These are phyloP conservation scores for Sporothrix inflata DNA, from an alignment of 2,329 filamentous ascomycete species.

Conservation along the genomic window DNA sequence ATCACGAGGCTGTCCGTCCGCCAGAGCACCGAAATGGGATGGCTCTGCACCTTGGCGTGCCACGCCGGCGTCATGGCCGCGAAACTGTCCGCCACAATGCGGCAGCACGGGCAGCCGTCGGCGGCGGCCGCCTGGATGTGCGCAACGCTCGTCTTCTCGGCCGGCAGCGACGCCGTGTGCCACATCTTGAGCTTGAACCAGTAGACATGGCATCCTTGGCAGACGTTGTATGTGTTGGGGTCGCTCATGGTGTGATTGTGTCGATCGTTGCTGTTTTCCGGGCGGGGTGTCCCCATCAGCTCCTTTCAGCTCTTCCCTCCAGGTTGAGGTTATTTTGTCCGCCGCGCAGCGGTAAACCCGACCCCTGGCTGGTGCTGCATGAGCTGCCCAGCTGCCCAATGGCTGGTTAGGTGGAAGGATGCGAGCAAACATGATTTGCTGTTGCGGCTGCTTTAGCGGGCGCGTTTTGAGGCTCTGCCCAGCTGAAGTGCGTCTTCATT, in stretches of 20 bases:
- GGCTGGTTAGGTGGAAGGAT: background rate
- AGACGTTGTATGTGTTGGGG: background rate
- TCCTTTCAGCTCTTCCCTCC: background rate
- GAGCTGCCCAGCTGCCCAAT: background rate
- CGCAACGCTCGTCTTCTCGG: background rate
- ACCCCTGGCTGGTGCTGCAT: background rate
- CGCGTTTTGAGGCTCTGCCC: background rate
- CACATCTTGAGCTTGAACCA: slow-evolving; percentile 28
- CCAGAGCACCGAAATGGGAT: background rate
- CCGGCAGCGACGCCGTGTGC: background rate
- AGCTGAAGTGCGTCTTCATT: background rate
- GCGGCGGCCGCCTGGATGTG: background rate
- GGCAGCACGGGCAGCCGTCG: slow-evolving; percentile 5
- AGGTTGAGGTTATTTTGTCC: background rate
- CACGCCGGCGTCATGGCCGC: background rate
- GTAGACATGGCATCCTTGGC: slow-evolving; percentile 17
- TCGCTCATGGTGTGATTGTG: background rate
- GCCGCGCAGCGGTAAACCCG: background rate
- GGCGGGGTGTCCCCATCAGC: background rate
- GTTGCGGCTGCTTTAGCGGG: background rate
- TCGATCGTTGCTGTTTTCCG: background rate
- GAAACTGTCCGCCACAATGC: background rate
- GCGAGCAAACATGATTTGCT: background rate
- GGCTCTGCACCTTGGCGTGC: background rate
- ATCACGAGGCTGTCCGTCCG: background rate